Evolutionary conservation across 2,329 filamentous ascomycete genomes (phyloP).

Genomic region (Aspergillus flavus): DNA sequence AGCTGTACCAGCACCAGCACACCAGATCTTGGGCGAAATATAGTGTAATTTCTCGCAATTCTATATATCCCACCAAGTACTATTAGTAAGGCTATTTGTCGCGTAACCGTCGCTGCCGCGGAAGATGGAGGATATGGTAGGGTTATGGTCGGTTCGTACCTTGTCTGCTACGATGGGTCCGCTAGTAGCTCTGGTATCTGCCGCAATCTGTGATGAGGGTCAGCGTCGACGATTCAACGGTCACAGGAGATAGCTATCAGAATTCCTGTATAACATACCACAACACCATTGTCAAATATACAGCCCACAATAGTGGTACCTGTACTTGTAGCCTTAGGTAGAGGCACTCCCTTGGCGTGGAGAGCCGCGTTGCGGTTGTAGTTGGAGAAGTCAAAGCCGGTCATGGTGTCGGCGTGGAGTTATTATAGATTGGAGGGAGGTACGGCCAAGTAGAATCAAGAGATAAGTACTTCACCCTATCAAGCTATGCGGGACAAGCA

Average conservation of each 20-base stretch:
- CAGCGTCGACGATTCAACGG: conserved; percentile 18
- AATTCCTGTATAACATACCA: conserved; percentile 60
- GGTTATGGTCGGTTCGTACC: conserved; percentile 45
- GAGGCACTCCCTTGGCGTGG: conserved; percentile 87
- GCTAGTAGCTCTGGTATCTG: conserved; percentile 95
- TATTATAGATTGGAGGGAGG: conserved; percentile 25
- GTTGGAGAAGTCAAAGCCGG: conserved; percentile 99
- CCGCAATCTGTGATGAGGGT: conserved; percentile 71
- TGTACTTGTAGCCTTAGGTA: conserved; percentile 97
- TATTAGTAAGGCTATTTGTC: not conserved
- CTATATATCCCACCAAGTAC: conserved; percentile 40
- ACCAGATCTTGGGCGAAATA: conserved; percentile 99
- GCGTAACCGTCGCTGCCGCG: not conserved
- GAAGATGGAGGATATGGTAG: not conserved
- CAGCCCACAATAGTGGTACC: conserved; percentile 99
- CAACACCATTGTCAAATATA: conserved; percentile 93
- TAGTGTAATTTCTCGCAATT: conserved; percentile 99
- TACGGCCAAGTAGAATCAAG: not conserved
- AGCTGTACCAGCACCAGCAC: conserved; percentile 94
- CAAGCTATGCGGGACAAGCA: not conserved
- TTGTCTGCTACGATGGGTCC: conserved; percentile 99
- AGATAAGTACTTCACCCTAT: not conserved
- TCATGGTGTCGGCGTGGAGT: conserved; percentile 64
- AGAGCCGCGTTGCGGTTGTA: conserved; percentile 98
- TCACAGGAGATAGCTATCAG: conserved; percentile 1